Conservation (phyloP, 2,329 filamentous ascomycete species). For the Sporothrix brasiliensis region DNA sequence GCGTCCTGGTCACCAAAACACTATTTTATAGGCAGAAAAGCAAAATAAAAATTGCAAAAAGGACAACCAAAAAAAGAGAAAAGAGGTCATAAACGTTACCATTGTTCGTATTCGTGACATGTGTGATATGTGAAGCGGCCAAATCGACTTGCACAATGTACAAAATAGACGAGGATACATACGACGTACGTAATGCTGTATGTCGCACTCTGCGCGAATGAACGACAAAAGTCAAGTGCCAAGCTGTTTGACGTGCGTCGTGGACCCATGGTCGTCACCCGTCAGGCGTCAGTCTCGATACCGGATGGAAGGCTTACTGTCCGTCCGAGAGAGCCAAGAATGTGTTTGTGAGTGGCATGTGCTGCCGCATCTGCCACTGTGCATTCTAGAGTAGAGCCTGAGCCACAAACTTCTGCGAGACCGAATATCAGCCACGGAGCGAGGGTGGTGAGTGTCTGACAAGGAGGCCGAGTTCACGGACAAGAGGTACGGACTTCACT, state of each 20-base stretch:
- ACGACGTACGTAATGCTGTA: too few relatives aligned
- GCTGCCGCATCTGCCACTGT: not conserved
- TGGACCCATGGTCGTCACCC: conserved; percentile 10
- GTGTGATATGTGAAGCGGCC: conserved; percentile 8
- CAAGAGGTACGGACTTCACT: not conserved
- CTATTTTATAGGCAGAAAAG: conserved; percentile 27
- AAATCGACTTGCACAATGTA: not conserved
- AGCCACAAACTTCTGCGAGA: conserved; percentile 10
- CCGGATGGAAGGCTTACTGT: not conserved
- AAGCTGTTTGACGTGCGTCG: conserved; percentile 18
- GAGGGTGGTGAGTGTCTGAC: not conserved
- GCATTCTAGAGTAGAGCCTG: conserved; percentile 7
- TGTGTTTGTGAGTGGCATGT: not conserved
- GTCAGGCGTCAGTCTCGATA: conserved; percentile 18
- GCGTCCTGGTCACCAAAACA: conserved; percentile 32
- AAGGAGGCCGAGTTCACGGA: not conserved
- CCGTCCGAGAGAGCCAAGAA: conserved; percentile 5
- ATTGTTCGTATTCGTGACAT: conserved; percentile 9
- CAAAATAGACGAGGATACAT: not conserved
- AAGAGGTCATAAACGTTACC: conserved; percentile 29
- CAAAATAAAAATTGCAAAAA: conserved; percentile 34
- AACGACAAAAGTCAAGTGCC: not conserved
- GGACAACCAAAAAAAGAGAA: conserved; percentile 25
- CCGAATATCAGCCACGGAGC: not conserved
- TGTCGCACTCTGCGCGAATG: too few relatives aligned